Conservation (phyloP, 768 basidiomycete species). For the Calocera cornea region DNA sequence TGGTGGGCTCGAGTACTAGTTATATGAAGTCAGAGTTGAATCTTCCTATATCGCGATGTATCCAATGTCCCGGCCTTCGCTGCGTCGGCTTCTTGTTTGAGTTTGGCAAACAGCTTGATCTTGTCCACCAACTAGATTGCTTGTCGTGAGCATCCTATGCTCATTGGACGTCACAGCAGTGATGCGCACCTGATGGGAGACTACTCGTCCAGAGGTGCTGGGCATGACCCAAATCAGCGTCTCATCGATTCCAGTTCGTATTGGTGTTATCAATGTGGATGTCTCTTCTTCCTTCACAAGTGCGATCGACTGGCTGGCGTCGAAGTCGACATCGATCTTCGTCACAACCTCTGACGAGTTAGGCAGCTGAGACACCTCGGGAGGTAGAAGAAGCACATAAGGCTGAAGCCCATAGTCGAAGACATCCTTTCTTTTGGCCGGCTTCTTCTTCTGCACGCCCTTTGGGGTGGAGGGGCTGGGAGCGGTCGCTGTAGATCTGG, state of each 20-base stretch:
- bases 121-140: neutral
- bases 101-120: neutral
- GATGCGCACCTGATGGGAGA: constrained; percentile 47
- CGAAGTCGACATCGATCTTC: neutral
- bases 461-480: no score
- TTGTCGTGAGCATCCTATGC: neutral
- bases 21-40: neutral
- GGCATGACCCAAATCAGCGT: constrained; percentile 66
- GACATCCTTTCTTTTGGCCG: constrained; percentile 9
- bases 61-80: neutral
- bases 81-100: neutral
- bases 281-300: constrained; percentile 7
- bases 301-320: neutral
- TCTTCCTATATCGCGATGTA: neutral
- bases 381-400: constrained; percentile 35
- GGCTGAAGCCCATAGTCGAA: constrained; percentile 34
- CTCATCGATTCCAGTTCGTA: constrained; percentile 25
- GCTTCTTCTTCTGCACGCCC: neutral
- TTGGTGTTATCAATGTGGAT: constrained; percentile 14
- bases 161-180: neutral
- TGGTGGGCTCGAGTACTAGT: no score
- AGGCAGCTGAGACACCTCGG: neutral
- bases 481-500: no score
- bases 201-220: constrained; percentile 62
- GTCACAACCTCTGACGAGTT: neutral